Evolutionary conservation across 139 green algal genomes (phyloP).

Genomic region (Penium margaritaceum): DNA sequence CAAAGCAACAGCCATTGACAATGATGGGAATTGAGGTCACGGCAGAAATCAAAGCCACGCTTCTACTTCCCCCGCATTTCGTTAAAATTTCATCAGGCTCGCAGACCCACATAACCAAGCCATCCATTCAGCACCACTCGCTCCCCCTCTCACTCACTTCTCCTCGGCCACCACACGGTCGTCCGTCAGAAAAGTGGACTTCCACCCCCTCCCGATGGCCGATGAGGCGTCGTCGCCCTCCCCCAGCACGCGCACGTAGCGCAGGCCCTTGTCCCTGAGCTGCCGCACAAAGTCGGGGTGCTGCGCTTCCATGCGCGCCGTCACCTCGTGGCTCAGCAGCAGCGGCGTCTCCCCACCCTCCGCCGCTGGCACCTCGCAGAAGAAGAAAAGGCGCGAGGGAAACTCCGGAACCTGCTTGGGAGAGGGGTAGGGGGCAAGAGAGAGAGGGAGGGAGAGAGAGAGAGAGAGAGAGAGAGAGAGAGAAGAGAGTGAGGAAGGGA

Average conservation of each 20-base stretch:
- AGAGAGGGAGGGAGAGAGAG: neutral
- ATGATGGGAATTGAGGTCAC: no score
- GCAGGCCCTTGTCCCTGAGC: slow-evolving; percentile 17
- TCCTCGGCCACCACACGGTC: slow-evolving; percentile 3
- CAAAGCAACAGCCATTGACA: no score
- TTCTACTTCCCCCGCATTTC: no score
- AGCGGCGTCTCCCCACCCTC: slow-evolving; percentile 36
- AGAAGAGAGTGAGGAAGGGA: no score
- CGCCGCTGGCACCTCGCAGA: slow-evolving; percentile 14
- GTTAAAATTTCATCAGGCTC: no score
- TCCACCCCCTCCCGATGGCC: slow-evolving; percentile 30
- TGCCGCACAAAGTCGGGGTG: slow-evolving; percentile 27
- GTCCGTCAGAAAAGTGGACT: slow-evolving; percentile 32
- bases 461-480: no score
- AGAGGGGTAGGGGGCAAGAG: neutral
- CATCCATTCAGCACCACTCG: neutral
- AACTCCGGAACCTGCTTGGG: slow-evolving; percentile 32
- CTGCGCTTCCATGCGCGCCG: neutral
- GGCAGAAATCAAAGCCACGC: no score
- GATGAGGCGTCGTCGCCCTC: slow-evolving; percentile 17
- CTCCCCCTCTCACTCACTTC: neutral
- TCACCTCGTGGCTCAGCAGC: slow-evolving; percentile 9
- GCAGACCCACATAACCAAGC: neutral
- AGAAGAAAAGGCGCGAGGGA: slow-evolving; percentile 40
- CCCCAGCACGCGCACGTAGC: slow-evolving; percentile 19